Evolutionary conservation across 2,329 filamentous ascomycete species (phyloP), one percentile per base, ranked within the genome.

Genomic region (Neonectria hederae): DNA sequence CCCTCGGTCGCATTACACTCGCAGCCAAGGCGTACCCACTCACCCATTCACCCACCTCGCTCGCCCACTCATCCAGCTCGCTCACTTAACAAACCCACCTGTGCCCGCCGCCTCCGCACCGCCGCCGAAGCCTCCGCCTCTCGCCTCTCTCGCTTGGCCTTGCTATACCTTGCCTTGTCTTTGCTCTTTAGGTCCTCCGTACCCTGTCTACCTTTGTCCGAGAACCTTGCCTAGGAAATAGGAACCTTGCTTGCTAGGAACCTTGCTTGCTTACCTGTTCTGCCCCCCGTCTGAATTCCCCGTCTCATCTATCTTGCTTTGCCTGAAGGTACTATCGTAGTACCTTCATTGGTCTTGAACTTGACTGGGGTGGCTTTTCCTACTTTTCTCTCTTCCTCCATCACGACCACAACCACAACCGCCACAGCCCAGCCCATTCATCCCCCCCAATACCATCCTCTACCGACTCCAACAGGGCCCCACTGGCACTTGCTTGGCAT

Each of bases 1-100:
- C 65, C 69, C 64, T 71, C 69, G 54, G 68, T 72, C 68, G 70
- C 69, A 72, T 72, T 69, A 64, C 66, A 71, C 70, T 72, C 59
- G 58, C 68, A 62, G 49, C 38, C 46, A 30, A 49, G 46, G 46
- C 28, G 46, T 32, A 49, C 26, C 60, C 48, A 63, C 48, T 52
- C 60, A 32, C 26, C 53, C 54, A 52, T 46, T 49, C 28, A n/a
- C n/a, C n/a, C n/a, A n/a, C n/a, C n/a, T n/a, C n/a, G n/a, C n/a
- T n/a, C n/a, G n/a, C n/a, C n/a, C 28, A 28, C 28, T 28, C 28
- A 28, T 28, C n/a, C n/a, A n/a, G n/a, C n/a, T n/a, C n/a, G n/a
- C n/a, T n/a, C n/a, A n/a, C n/a, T n/a, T n/a, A n/a, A n/a, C n/a
- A n/a, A n/a, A 19, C 22, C 24, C 53, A 55, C 24, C 66, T 59